A percentile compares a stretch with the other conserved stretches of the same genome.
These are phyloP conservation scores for Chenopodium berlandieri DNA, from an alignment of 148 eudicot species.

Conservation along the genomic window DNA sequence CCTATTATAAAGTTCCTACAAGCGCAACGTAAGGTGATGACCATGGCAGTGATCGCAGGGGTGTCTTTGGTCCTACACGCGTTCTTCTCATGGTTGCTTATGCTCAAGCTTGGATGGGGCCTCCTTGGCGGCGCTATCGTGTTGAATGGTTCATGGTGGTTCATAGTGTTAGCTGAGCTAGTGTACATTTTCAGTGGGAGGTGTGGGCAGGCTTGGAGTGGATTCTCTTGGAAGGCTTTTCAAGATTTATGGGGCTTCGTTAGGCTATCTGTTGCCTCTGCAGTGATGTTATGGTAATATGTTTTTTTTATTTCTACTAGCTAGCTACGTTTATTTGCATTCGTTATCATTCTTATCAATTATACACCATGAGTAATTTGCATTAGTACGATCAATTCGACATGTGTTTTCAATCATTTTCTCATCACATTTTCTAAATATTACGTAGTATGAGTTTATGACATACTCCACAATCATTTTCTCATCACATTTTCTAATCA, in stretches of 20 bases:
- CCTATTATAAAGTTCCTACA: slow-evolving; percentile 53
- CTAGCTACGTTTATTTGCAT: neutral
- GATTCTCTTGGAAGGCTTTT: slow-evolving; percentile 52
- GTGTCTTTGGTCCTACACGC: slow-evolving; percentile 38
- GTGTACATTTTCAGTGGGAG: slow-evolving; percentile 42
- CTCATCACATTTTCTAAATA: no score
- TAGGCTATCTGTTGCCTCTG: slow-evolving; percentile 57
- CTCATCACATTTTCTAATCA: no score
- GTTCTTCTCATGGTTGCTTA: slow-evolving; percentile 49
- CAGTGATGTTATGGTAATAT: slow-evolving; percentile 56
- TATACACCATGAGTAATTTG: no score
- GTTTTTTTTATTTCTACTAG: neutral
- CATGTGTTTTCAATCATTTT: no score
- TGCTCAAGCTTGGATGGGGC: slow-evolving; percentile 48
- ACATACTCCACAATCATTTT: no score
- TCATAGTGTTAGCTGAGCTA: slow-evolving; percentile 50
- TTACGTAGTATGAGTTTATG: no score
- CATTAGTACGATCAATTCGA: no score
- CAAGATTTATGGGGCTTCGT: slow-evolving; percentile 47
- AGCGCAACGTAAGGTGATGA: slow-evolving; percentile 56
- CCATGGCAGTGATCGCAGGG: slow-evolving; percentile 42
- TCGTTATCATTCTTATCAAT: no score
- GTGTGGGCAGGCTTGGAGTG: slow-evolving; percentile 52
- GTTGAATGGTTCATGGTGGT: slow-evolving; percentile 58
- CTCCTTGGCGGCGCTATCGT: slow-evolving; percentile 50